Base-by-base conservation (phyloP, 352 stramenopile genomes). In the Pythium aquatile region DNA sequence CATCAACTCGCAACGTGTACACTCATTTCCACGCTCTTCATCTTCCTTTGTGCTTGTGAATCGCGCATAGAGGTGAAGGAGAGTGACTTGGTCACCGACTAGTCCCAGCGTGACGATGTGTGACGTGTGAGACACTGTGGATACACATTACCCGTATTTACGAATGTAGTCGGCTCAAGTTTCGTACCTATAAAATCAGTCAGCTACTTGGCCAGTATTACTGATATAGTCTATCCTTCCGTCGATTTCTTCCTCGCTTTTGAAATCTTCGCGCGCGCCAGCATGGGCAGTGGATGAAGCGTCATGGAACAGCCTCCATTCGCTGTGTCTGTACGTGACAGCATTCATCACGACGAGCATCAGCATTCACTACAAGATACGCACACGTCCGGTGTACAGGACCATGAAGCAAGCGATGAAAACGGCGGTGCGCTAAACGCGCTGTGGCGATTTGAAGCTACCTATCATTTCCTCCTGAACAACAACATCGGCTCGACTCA, bases 401-500 rank as follows among this genome's bases (percentile, higher is more conserved):
- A 51, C 44, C 44, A 29, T n/a, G 44, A 16, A 5, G 44, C n/a
- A 51, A 51, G 44, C 20, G 13, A 17, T 2, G 52, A 51, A 7
- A 40, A 47, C 37, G 55, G 62, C n/a, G 47, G 62, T 20, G 62
- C 62, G 62, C 62, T 68, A 33, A 55, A 68, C 29, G 55, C 63
- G 63, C 56, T 69, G 17, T 69, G 63, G 63, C 48, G 56, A 20
- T 59, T 64, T 24, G 63, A 69, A 29, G 63, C 58, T n/a, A 24
- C 55, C 4, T 44, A 69, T 30, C 55, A 64, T 42, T 60, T 64
- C 28, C 51, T 71, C n/a, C 52, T 72, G 20, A 42, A 65, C 24
- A 30, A 62, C 6, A 40, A 63, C 30, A 59, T 74, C 20, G 68
- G 53, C 37, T 9, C 3, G 28, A 28, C 28, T n/a, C 52, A 67